These are phyloP conservation scores for Dalbergia oliveri DNA, from an alignment of 306 rosid species.

Conservation along the genomic window DNA sequence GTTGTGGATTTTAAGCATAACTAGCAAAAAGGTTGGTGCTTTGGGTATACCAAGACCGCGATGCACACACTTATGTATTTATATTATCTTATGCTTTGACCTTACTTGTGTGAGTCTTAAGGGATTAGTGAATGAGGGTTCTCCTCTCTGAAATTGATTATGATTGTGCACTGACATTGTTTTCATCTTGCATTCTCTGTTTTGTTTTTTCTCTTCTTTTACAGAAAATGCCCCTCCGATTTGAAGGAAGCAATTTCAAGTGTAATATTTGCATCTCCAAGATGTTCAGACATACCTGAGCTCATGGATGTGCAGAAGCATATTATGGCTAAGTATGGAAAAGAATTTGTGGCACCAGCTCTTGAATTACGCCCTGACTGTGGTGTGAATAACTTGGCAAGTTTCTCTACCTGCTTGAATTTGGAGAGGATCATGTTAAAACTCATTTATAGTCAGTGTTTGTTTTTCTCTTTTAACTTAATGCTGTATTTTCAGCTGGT, in stretches of 20 bases:
- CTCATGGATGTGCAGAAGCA: slow-evolving; percentile 83
- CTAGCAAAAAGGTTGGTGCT: no score
- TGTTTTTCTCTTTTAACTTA: background rate
- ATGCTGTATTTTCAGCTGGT: slow-evolving; percentile 69
- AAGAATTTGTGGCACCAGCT: slow-evolving; percentile 82
- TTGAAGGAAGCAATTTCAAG: slow-evolving; percentile 95
- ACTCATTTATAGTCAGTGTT: background rate
- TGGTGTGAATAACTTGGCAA: slow-evolving; percentile 92
- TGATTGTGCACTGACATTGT: slow-evolving; percentile 5
- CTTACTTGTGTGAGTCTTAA: no score
- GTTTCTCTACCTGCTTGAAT: slow-evolving; percentile 48
- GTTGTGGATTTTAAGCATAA: no score
- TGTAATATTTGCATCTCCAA: slow-evolving; percentile 87
- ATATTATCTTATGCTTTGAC: no score
- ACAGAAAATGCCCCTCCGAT: slow-evolving; percentile 89
- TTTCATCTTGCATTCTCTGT: background rate
- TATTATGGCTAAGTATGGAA: slow-evolving; percentile 81
- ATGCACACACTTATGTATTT: no score
- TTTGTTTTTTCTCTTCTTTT: background rate
- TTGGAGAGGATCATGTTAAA: slow-evolving; percentile 23
- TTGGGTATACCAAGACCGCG: no score
- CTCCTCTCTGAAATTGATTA: background rate
- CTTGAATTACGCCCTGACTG: slow-evolving; percentile 91
- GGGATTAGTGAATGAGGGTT: no score
- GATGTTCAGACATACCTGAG: slow-evolving; percentile 93